Evolutionary conservation across 257 asterid species (phyloP), one percentile per base, ranked within the genome.

Genomic region (Vinca minor): DNA sequence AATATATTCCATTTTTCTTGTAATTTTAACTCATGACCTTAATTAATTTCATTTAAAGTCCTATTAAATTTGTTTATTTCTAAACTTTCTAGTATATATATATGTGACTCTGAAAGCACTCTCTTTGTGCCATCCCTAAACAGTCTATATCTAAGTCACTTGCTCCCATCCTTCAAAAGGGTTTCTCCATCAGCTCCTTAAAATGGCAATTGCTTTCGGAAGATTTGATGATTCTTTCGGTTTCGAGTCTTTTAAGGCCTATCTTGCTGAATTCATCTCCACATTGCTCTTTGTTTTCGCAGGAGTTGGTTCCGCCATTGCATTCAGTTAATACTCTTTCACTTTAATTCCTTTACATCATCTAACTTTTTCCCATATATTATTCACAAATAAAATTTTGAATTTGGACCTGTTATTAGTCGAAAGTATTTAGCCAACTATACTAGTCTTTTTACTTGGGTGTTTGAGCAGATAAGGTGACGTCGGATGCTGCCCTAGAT

Each of bases 281-380:
- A 91, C 98, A 61, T 59, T 86, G 83, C 89, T 91, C 68, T 91
- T 91, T 74, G 86, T 91, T 77, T 91, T 91, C 71, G 98, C 98
- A 65, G 96, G 96, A 55, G 96, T 88, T 71, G 98, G 98, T 59
- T 91, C 98, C 46, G 96, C 98, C 87, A 84, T 91, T 26, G 96
- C 96, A 25, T 91, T 59, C 91, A 83, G 96, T 84, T 55, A 55
- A 2, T 29, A 53, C 8, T 21, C 57, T 50, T 25, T 34, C n/a
- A n/a, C n/a, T n/a, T n/a, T n/a, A n/a, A n/a, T n/a, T n/a, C n/a
- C n/a, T n/a, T n/a, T n/a, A n/a, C n/a, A n/a, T n/a, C n/a, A n/a
- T n/a, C n/a, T n/a, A n/a, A n/a, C n/a, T n/a, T n/a, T n/a, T n/a
- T n/a, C n/a, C n/a, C n/a, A n/a, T n/a, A n/a, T n/a, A n/a, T n/a